phyloP scores from a whole-genome alignment of 768 basidiomycete species.

The Phanerochaete carnosa region DNA sequence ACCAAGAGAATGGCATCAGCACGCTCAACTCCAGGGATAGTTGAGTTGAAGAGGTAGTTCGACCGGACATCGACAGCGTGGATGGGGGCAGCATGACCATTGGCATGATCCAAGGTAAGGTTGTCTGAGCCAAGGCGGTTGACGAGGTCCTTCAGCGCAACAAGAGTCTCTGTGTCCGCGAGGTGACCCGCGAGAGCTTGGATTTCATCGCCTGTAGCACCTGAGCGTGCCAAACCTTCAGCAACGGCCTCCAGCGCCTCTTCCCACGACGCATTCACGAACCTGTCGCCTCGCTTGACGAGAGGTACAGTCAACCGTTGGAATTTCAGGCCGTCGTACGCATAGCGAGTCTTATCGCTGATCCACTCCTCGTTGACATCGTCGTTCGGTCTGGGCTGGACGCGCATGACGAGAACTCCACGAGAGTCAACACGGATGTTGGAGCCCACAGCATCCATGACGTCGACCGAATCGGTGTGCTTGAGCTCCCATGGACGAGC shows the following conservation, averaged over 20 bases:
- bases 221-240: slow-evolving; percentile 52
- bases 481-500: slow-evolving; percentile 98
- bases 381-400: slow-evolving; percentile 95
- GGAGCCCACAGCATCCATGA: slow-evolving; percentile 91
- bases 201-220: slow-evolving; percentile 88
- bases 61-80: slow-evolving; percentile 89
- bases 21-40: slow-evolving; percentile 84
- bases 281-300: slow-evolving; percentile 88
- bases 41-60: slow-evolving; percentile 95
- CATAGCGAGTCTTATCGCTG: slow-evolving; percentile 96
- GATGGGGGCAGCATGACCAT: slow-evolving; percentile 64
- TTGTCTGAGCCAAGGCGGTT: slow-evolving; percentile 96
- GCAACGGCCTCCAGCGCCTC: slow-evolving; percentile 63
- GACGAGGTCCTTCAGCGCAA: slow-evolving; percentile 89
- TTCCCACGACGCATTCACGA: slow-evolving; percentile 89
- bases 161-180: slow-evolving; percentile 91
- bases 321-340: slow-evolving; percentile 92
- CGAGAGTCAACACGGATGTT: slow-evolving; percentile 97
- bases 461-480: slow-evolving; percentile 95
- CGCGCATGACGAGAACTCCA: slow-evolving; percentile 94
- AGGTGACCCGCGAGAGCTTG: slow-evolving; percentile 91
- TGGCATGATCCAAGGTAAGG: slow-evolving; percentile 71
- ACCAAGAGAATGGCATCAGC: slow-evolving; percentile 93
- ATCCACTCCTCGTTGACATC: slow-evolving; percentile 99
- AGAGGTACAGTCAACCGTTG: slow-evolving; percentile 93